phyloP scores from a whole-genome alignment of 2,329 filamentous ascomycete genomes.

The Aspergillus sojae region DNA sequence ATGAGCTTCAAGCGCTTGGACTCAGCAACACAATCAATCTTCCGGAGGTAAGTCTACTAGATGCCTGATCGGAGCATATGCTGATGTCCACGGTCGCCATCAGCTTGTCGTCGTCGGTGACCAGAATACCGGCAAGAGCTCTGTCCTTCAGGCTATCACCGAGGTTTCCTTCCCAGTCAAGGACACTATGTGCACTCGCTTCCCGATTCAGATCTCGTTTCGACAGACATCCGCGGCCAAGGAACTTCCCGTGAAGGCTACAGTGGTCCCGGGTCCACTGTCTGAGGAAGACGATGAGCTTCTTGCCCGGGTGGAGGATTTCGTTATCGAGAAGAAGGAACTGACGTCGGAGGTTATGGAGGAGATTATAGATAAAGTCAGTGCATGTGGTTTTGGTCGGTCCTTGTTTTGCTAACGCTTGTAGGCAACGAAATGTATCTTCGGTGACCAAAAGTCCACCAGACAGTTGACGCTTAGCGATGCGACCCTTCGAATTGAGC shows the following conservation, averaged over 20 bases:
- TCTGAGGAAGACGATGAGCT: neutral
- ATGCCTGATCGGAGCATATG: neutral
- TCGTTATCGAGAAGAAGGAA: neutral
- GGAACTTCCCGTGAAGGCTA: neutral
- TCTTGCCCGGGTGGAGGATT: neutral
- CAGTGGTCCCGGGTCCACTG: neutral
- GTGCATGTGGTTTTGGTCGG: neutral
- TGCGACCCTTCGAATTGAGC: neutral
- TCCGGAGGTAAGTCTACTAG: conserved; percentile 13
- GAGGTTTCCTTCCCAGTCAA: conserved; percentile 10
- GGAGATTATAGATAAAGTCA: neutral
- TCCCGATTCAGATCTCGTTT: conserved; percentile 11
- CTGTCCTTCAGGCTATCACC: conserved; percentile 14
- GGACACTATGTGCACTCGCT: conserved; percentile 10
- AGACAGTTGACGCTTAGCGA: neutral
- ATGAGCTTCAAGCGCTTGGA: conserved; percentile 20
- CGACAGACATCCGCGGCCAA: conserved; percentile 5
- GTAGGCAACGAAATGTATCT: neutral
- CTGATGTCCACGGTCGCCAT: neutral
- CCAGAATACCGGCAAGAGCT: conserved; percentile 16
- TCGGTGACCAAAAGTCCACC: neutral
- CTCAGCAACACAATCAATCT: conserved; percentile 20
- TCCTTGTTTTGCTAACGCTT: neutral
- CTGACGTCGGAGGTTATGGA: neutral
- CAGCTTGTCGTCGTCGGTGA: conserved; percentile 4